phyloP scores from a whole-genome alignment of 441 rosid species.

The Brassica hybrid region DNA sequence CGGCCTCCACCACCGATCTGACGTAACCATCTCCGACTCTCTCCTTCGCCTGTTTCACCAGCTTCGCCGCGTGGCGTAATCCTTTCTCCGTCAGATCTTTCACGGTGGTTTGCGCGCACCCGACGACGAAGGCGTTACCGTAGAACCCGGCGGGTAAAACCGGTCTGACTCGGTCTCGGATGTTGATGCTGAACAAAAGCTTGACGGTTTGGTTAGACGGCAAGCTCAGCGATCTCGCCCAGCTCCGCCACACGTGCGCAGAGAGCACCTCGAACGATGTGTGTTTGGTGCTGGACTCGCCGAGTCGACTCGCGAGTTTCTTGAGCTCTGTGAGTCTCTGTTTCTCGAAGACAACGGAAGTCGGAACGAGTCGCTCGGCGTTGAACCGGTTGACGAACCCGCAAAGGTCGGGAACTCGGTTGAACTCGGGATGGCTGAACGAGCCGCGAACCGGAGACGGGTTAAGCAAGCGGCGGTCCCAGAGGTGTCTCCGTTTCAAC shows the following conservation, averaged over 20 bases:
- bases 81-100: slow-evolving; percentile 63
- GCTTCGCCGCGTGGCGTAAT: slow-evolving; percentile 57
- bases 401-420: slow-evolving; percentile 59
- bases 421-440: slow-evolving; percentile 59
- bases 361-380: slow-evolving; percentile 63
- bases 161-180: slow-evolving; percentile 72
- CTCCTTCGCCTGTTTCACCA: slow-evolving; percentile 71
- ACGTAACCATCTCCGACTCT: slow-evolving; percentile 60
- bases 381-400: slow-evolving; percentile 64
- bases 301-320: slow-evolving; percentile 48
- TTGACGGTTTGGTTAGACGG: slow-evolving; percentile 64
- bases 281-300: slow-evolving; percentile 40
- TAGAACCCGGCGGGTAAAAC: slow-evolving; percentile 71
- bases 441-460: slow-evolving; percentile 41
- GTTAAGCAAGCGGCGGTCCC: slow-evolving; percentile 79
- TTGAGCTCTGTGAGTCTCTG: slow-evolving; percentile 56
- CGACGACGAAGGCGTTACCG: slow-evolving; percentile 85
- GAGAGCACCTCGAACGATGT: slow-evolving; percentile 79
- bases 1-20: slow-evolving; percentile 61
- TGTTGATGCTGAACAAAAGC: slow-evolving; percentile 74
- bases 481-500: slow-evolving; percentile 49
- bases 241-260: slow-evolving; percentile 86
- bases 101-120: slow-evolving; percentile 64
- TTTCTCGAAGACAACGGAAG: slow-evolving; percentile 55
- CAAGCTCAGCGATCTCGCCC: slow-evolving; percentile 71